Evolutionary conservation across 2,329 filamentous ascomycete species (phyloP).

Genomic region (Aureobasidium melanogenum): DNA sequence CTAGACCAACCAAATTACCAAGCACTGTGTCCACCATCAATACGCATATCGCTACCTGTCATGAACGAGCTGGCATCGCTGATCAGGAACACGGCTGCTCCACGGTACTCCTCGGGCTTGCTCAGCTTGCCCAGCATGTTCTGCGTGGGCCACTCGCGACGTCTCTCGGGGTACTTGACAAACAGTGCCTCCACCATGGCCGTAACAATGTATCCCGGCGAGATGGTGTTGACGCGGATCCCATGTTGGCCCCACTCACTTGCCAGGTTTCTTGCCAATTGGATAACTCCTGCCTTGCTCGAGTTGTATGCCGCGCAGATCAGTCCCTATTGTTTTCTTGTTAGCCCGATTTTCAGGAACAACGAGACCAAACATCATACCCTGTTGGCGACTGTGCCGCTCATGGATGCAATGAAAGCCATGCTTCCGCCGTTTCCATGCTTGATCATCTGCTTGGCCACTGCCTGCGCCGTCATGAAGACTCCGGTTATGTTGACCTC

Average conservation of each 20-base stretch:
- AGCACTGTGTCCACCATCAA: constrained; percentile 46
- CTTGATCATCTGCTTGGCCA: constrained; percentile 54
- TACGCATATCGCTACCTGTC: constrained; percentile 46
- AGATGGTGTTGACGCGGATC: constrained; percentile 75
- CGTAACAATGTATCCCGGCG: constrained; percentile 70
- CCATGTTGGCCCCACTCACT: constrained; percentile 63
- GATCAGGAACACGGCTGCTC: constrained; percentile 31
- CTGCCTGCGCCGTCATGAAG: constrained; percentile 56
- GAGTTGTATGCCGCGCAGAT: constrained; percentile 66
- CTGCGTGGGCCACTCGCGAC: constrained; percentile 64
- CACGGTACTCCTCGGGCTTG: constrained; percentile 29
- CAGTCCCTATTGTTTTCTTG: constrained; percentile 41
- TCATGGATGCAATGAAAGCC: constrained; percentile 55
- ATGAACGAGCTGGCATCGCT: constrained; percentile 43
- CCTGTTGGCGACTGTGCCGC: constrained; percentile 51
- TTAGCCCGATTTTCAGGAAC: constrained; percentile 6
- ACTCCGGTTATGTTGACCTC: constrained; percentile 53
- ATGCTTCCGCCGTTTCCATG: constrained; percentile 53
- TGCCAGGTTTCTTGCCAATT: constrained; percentile 62
- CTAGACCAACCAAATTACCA: constrained; percentile 31
- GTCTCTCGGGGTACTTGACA: constrained; percentile 59
- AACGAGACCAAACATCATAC: constrained; percentile 36
- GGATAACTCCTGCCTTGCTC: constrained; percentile 65
- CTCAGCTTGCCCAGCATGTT: constrained; percentile 62
- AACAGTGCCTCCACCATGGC: constrained; percentile 80